Conservation (phyloP, 805 yeast species). For the Henningerozyma blattae region DNA sequence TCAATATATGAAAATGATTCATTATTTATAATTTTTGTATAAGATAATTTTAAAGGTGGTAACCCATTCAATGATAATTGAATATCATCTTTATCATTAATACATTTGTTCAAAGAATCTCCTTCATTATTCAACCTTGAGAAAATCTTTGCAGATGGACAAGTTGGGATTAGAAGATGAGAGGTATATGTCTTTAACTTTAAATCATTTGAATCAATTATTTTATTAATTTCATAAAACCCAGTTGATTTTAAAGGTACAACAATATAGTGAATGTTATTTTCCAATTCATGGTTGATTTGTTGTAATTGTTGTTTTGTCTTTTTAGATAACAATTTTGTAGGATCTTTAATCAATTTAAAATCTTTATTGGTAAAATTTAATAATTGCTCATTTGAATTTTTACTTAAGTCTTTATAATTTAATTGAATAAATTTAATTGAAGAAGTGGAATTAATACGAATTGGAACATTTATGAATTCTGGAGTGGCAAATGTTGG, state of each 20-base stretch:
- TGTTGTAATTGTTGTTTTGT: conserved; percentile 11
- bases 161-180: conserved; percentile 53
- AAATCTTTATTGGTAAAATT: conserved; percentile 52
- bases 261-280: conserved; percentile 42
- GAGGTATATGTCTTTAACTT: conserved; percentile 49
- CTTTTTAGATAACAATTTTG: conserved; percentile 11
- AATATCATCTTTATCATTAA: conserved; percentile 43
- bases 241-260: conserved; percentile 65
- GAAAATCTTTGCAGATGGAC: conserved; percentile 50
- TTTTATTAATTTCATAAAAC: conserved; percentile 55
- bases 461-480: conserved; percentile 42
- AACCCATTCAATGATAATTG: conserved; percentile 56
- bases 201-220: conserved; percentile 53
- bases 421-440: conserved; percentile 57
- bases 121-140: too few relatives aligned
- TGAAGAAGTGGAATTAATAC: conserved; percentile 67
- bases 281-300: conserved; percentile 5
- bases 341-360: conserved; percentile 22
- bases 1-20: conserved; percentile 23
- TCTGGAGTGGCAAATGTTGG: conserved; percentile 1
- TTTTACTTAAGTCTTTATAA: conserved; percentile 43
- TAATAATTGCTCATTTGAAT: conserved; percentile 31
- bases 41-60: conserved; percentile 57
- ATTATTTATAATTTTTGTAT: conserved; percentile 35
- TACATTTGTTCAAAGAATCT: conserved; percentile 39